Evolutionary conservation across 495 filamentous ascomycete species (phyloP).

Genomic region (Talaromyces borbonicus): DNA sequence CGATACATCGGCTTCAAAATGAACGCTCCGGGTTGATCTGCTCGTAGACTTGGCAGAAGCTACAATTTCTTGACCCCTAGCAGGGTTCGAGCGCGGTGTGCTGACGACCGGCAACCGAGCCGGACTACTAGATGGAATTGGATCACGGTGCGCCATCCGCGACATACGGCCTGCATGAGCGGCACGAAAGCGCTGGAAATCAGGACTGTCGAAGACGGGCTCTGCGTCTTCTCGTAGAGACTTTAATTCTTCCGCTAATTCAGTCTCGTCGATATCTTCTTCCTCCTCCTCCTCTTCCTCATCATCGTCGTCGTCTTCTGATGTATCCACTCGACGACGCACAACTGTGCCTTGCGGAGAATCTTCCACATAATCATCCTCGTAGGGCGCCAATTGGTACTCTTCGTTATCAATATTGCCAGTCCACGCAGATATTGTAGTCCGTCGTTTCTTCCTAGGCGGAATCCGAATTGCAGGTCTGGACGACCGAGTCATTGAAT

Average conservation of each 20-base stretch:
- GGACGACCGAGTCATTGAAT: slow-evolving; percentile 40
- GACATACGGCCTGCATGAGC: slow-evolving; percentile 5
- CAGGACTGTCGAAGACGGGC: slow-evolving; percentile 10
- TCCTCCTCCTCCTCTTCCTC: slow-evolving; percentile 30
- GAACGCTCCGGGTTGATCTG: slow-evolving; percentile 5
- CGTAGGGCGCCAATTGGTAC: slow-evolving; percentile 1
- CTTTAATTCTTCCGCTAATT: slow-evolving; percentile 32
- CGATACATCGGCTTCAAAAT: slow-evolving; percentile 9
- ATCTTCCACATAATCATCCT: background rate
- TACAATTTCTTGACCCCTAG: background rate
- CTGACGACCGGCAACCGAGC: background rate
- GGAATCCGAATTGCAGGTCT: slow-evolving; percentile 68
- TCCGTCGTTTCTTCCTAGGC: slow-evolving; percentile 59
- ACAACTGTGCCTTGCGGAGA: slow-evolving; percentile 31
- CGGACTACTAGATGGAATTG: slow-evolving; percentile 2
- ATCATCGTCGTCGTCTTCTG: slow-evolving; percentile 19
- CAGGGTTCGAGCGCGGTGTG: background rate
- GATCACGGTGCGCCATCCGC: slow-evolving; percentile 4
- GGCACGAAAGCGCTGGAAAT: slow-evolving; percentile 1
- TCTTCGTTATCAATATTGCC: slow-evolving; percentile 20
- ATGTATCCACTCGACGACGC: slow-evolving; percentile 15
- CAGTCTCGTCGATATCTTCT: slow-evolving; percentile 31
- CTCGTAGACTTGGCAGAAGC: slow-evolving; percentile 2
- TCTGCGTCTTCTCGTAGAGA: slow-evolving; percentile 35
- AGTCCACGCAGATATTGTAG: slow-evolving; percentile 31